Evolutionary conservation across 2,329 filamentous ascomycete genomes (phyloP), one percentile per base, ranked within the genome.

Genomic region (Alternaria triticimaculans): DNA sequence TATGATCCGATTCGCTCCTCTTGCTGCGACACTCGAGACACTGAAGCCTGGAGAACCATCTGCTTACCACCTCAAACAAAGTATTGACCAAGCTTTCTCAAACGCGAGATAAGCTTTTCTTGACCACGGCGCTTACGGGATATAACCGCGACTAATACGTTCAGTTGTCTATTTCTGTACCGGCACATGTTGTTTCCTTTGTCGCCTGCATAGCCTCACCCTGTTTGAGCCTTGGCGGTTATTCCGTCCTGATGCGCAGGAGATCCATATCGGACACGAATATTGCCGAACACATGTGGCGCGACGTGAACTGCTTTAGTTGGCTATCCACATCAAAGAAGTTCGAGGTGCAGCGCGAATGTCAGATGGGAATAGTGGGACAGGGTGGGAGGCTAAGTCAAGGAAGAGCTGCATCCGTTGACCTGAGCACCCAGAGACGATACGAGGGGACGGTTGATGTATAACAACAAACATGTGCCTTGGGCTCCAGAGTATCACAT

Each of bases 261-360:
- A 14, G n/a, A 18, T 10, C 37, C 59, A 26, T 41, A 10, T 58
- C 72, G 68, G 67, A 63, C 64, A 60, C 60, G 49, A 58, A 28
- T 18, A 46, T 49, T 64, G 44, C 71, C 68, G 69, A 26, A 26
- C 23, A 33, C 15, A 10, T 65, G 57, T 70, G 65, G 65, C 68
- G 59, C 62, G 51, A 44, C 49, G 28, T 43, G 26, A 23, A 28
- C 9, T 48, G 37, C 37, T 63, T 18, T 60, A n/a, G 63, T 46
- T 68, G 69, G 64, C 15, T 49, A 26, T 12, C 12, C 28, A 66
- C 64, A 60, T 64, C 66, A 56, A 58, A 68, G 56, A 63, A 63
- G 55, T 10, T 51, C 48, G 63, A 44, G 61, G 66, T 62, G 53
- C 44, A 43, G 30, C 43, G 30, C 45, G 15, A 41, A 46, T 63